Evolutionary conservation across 139 green algal species (phyloP), one percentile per base, ranked within the genome.

Genomic region (Gonium pectorale): DNA sequence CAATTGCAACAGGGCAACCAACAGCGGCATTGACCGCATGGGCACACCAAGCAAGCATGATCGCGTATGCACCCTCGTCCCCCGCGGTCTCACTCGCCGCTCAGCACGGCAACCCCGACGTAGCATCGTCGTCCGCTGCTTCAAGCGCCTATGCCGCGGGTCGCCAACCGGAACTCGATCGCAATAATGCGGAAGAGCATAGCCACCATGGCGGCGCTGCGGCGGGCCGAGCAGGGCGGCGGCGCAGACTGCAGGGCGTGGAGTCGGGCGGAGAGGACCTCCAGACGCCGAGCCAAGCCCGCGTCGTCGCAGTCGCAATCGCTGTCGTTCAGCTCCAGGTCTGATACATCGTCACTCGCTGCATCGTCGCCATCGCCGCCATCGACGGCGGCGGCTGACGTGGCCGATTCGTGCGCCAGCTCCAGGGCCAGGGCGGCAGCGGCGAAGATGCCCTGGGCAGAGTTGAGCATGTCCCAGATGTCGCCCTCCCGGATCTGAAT

Each of bases 401-500:
- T 35, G 19, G 64, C 64, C 17, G 64, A 33, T 15, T 44, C 64
- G 22, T 3, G 35, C 15, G 64, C 64, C 33, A 81, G 37, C 33
- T 68, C 84, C 40, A 88, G 75, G 43, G 75, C 37, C 11, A 63
- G n/a, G 7, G 67, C 35, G 21, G 72, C 49, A 2, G 67, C 67
- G 19, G 74, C 40, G 22, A 89, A 62, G 46, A 89, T 49, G 51
- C 77, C 86, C 6, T 59, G 24, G 26, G 82, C 82, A 29, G 62
- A 44, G 41, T 4, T 22, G 4, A 87, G 80, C 44, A 70, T 19
- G 60, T 90, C 67, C 89, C 89, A 92, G n/a, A 86, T 81, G 38
- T 88, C 82, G 31, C 89, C 86, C 62, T 92, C 89, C 4, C 70
- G 83, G 66, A 93, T 64, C 60, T 89, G 52, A 3, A 81, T 0